Percentiles rank a stretch among this genome's conserved stretches.
These are phyloP conservation scores for Fusarium virguliforme DNA, from an alignment of 2,329 filamentous ascomycete species.

Conservation along the genomic window DNA sequence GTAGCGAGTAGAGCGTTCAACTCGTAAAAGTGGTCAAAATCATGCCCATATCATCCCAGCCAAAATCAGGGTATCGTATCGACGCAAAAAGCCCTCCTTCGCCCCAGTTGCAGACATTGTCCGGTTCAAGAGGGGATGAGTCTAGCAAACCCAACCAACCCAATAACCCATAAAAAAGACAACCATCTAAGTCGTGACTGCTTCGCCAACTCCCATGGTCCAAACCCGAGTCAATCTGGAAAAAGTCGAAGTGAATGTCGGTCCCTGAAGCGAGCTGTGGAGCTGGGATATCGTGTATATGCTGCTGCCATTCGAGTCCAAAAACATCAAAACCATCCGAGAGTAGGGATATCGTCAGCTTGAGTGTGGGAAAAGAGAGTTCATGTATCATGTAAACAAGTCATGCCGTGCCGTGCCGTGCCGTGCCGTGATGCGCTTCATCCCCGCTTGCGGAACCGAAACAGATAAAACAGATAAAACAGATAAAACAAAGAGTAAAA, in stretches of 20 bases:
- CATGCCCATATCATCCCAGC: constrained; percentile 38
- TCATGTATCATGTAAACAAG: constrained; percentile 47
- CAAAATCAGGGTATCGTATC: constrained; percentile 50
- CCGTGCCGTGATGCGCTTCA: constrained; percentile 37
- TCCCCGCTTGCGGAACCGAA: constrained; percentile 43
- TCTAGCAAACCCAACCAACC: constrained; percentile 18
- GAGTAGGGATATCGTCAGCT: constrained; percentile 42
- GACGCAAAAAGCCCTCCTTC: constrained; percentile 39
- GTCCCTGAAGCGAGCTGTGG: constrained; percentile 13
- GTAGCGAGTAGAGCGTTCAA: constrained; percentile 13
- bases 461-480: constrained; percentile 15
- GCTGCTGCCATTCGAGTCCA: constrained; percentile 35
- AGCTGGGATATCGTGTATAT: constrained; percentile 38
- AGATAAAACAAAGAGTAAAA: neutral
- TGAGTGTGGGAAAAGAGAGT: constrained; percentile 24
- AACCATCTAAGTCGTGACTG: constrained; percentile 34
- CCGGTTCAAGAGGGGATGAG: constrained; percentile 17
- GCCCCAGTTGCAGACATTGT: constrained; percentile 23
- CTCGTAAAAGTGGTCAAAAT: constrained; percentile 18
- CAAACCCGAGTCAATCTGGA: constrained; percentile 17
- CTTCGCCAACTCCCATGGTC: constrained; percentile 14
- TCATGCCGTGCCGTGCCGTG: constrained; percentile 24
- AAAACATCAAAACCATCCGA: constrained; percentile 22
- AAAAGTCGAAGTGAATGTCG: constrained; percentile 22
- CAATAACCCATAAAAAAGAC: constrained; percentile 9